Base-by-base conservation (phyloP, 2,329 filamentous ascomycete species). In the Elsinoe perseae region DNA sequence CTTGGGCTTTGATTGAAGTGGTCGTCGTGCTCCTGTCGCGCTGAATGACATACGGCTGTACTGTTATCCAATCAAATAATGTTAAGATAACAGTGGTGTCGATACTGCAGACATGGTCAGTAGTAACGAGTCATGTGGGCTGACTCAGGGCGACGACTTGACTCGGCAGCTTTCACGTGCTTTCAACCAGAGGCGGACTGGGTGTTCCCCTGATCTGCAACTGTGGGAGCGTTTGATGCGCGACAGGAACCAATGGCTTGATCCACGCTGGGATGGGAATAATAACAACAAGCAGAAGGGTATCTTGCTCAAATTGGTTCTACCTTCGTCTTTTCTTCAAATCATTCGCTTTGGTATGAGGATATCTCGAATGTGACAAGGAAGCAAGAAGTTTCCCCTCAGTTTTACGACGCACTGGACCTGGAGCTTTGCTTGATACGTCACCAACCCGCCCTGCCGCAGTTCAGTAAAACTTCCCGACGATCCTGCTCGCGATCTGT, bases 1-100 rank as follows among this genome's bases (percentile, higher is more conserved):
- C 32, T 60, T 60, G 16, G 58, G 58, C 36, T 58, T 56, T 16
- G 59, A 59, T 53, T 60, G 59, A 14, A 60, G 57, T 25, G 59
- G 55, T 18, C 56, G 46, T 3, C 50, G 54, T 5, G 53, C 59
- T 23, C 59, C 59, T n/a, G 59, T 60, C 23, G 59, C 59, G 25
- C 59, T 60, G 43, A 60, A 57, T 23, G 59, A 60, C 59, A 60
- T 60, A 30, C 28, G 53, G 28, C 23, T 48, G 48, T 38, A 5
- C 48, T 52, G 6, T 52, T 36, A 20, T 52, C 40, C 40, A 44
- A 10, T 7, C 10, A 12, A 4, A 14, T 6, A 14, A 3, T 7
- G n/a, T 36, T 4, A 36, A 36, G 32, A n/a, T n/a, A n/a, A n/a
- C n/a, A n/a, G 32, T 36, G 32, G 4, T 14, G 32, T 36, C 12